Percentiles rank a stretch among this genome's conserved stretches.
phyloP scores from a whole-genome alignment of 2,329 filamentous ascomycete genomes.

The Fusarium caatingaense region DNA sequence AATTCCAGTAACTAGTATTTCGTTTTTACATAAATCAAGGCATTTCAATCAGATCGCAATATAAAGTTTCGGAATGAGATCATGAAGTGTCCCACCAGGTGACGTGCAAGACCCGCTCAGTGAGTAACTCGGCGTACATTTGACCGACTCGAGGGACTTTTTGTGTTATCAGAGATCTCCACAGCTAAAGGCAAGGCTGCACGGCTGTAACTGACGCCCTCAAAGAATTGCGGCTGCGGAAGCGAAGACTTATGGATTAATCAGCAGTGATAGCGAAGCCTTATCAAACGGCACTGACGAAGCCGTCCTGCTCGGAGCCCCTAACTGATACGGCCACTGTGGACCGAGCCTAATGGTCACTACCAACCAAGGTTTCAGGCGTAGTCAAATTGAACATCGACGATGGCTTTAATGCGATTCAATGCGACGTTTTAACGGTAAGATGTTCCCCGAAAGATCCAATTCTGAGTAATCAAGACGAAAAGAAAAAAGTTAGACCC shows the following conservation, averaged over 20 bases:
- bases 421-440: not conserved
- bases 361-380: not conserved
- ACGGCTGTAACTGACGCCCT: not conserved
- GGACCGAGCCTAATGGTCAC: not conserved
- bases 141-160: not conserved
- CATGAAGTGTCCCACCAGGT: not conserved
- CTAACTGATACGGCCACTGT: not conserved
- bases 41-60: not conserved
- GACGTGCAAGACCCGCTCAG: not conserved
- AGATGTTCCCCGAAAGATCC: not conserved
- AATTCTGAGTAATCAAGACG: not conserved
- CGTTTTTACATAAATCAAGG: not conserved
- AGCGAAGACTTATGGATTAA: not conserved
- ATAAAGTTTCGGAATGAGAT: constrained; percentile 7
- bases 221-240: not conserved
- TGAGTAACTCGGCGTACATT: not conserved
- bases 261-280: not conserved
- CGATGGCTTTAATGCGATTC: not conserved
- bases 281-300: not conserved
- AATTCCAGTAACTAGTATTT: accelerated
- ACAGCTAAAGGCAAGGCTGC: not conserved
- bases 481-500: not conserved
- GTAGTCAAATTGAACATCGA: not conserved
- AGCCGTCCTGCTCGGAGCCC: not conserved
- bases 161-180: not conserved